phyloP scores from a whole-genome alignment of 2,329 filamentous ascomycete species.

The Pseudocercospora eumusae region DNA sequence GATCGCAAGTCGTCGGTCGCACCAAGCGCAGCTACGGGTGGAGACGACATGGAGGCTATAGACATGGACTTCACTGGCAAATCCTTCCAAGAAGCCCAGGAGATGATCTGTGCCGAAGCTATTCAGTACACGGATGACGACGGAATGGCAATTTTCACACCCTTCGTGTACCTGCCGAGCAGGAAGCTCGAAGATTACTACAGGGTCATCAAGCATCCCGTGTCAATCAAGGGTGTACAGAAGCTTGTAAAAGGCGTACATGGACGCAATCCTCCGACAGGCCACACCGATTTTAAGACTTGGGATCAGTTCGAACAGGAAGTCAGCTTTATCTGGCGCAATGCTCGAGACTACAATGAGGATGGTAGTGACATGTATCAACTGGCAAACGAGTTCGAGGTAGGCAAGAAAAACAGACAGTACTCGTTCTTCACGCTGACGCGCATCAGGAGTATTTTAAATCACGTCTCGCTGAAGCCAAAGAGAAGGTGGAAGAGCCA shows the following conservation, averaged over 20 bases:
- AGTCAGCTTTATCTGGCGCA: constrained; percentile 79
- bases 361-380: constrained; percentile 83
- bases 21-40: constrained; percentile 31
- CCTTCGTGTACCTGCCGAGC: constrained; percentile 77
- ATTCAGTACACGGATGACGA: constrained; percentile 66
- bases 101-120: constrained; percentile 77
- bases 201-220: constrained; percentile 74
- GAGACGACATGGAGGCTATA: constrained; percentile 25
- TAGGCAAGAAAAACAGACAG: constrained; percentile 44
- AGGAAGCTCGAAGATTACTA: constrained; percentile 83
- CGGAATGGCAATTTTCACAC: constrained; percentile 69
- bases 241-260: constrained; percentile 74
- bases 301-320: constrained; percentile 83
- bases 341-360: constrained; percentile 87
- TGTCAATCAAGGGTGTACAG: constrained; percentile 75
- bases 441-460: constrained; percentile 65
- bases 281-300: constrained; percentile 69
- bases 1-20: constrained; percentile 36
- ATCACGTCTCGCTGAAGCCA: constrained; percentile 69
- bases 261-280: constrained; percentile 63
- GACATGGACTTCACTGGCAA: constrained; percentile 65
- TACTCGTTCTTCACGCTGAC: constrained; percentile 13
- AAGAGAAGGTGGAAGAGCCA: constrained; percentile 70
- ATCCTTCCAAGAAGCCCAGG: constrained; percentile 80
- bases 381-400: constrained; percentile 77